Base-by-base conservation (phyloP, 179 eudicot genomes). In the Pouteria campechiana region DNA sequence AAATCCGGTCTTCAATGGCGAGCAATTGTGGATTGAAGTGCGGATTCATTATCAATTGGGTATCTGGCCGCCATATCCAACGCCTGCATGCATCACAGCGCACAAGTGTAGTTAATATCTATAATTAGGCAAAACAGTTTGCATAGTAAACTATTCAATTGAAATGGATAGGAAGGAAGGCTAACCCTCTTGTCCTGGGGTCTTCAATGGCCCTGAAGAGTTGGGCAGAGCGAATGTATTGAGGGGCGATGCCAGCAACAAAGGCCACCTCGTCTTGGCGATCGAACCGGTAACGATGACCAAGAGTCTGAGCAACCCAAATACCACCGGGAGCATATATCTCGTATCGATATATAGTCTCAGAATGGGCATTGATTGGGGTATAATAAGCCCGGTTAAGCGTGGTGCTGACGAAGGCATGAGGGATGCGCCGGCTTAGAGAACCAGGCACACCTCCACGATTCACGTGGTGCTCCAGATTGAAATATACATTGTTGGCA, bases 311-410 rank as follows among this genome's bases (percentile, higher is more conserved):
- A 43, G 48, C 33, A 9, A 43, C 34, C 48, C 33, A 43, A 24
- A 43, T 43, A 14, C 48, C 48, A 16, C 48, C 48, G 7, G 48
- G 48, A 27, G 48, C 32, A 27, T 43, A 25, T 25, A 43, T 43
- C 48, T 43, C 48, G 33, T 43, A 43, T 7, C 48, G 48, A 43
- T 43, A 43, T 8, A 27, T 34, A 16, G 13, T 20, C 34, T 27
- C 14, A 0, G 13, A 1, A 11, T 14, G 39, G 19, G 16, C 7
- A 15, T 11, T 32, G 16, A 21, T 43, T 20, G 48, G 48, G n/a
- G n/a, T n/a, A 43, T 27, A 11, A 32, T 34, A 43, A 43, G 7
- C 21, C 7, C 10, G 14, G 22, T 20, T 4, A 27, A 43, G 48
- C 13, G 14, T 15, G 20, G 48, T 43, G 34, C 48, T 43, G 28